Evolutionary conservation across 2,329 filamentous ascomycete species (phyloP), one percentile per base, ranked within the genome.

Genomic region (Nectriaceae sp.): DNA sequence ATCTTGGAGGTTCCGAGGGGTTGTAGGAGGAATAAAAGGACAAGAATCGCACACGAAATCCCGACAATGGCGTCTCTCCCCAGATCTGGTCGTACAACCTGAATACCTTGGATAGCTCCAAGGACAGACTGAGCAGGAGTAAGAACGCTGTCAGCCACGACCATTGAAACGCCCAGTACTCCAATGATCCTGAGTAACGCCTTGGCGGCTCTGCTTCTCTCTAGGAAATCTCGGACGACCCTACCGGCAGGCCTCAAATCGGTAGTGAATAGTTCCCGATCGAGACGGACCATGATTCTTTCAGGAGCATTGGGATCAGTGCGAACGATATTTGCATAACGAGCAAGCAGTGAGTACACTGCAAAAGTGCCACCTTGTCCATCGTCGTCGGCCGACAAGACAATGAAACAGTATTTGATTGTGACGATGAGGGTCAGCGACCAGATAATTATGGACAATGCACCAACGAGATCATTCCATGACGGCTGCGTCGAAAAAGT

Each of bases 341-440:
- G 73, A 4, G 83, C 78, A 2, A 88, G 75, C 13, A 88, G 67
- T 3, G 81, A 83, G 65, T 88, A 88, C 21, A 84, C 77, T 22
- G 80, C 82, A 65, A 88, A 88, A 0, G 84, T 88, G 22, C 85
- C 85, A 21, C 85, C 85, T 60, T 89, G 84, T 38, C 85, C 85
- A 61, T 88, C 84, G 52, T 89, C 84, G 63, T 88, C 85, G 44
- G 85, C 85, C 26, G 71, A 72, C 4, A 89, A 68, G 31, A 89
- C 79, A 60, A 89, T 80, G 52, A 86, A 72, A 33, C 84, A 74
- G 60, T 89, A 89, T 69, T 89, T 89, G 49, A 87, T 56, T 0
- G 83, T 87, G 29, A 89, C 84, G 69, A 89, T 86, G 51, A 88
- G 69, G 20, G 82, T 85, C 26, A 89, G 67, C 0, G 83, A 80